Conservation (phyloP, 2,329 filamentous ascomycete genomes). For the Albifimbria verrucaria region DNA sequence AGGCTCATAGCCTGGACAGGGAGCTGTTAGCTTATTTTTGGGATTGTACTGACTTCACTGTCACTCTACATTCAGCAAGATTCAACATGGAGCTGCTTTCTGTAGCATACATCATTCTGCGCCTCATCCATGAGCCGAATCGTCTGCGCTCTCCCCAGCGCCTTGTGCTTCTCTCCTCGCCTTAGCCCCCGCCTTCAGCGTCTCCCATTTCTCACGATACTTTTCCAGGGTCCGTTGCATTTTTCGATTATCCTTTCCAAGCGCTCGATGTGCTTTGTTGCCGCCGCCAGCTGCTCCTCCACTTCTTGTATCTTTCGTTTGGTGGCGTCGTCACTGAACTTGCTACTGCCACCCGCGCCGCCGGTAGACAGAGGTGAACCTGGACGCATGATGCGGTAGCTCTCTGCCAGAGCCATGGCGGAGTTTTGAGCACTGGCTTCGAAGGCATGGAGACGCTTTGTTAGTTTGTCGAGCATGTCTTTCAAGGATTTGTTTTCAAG, state of each 20-base stretch:
- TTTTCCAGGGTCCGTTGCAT: slow-evolving; percentile 54
- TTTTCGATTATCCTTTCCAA: slow-evolving; percentile 61
- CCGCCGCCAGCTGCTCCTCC: slow-evolving; percentile 60
- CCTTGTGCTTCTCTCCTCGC: slow-evolving; percentile 45
- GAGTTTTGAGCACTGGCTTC: slow-evolving; percentile 89
- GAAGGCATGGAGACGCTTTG: slow-evolving; percentile 85
- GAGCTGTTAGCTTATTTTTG: no score
- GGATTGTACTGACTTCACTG: no score
- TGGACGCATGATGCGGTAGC: slow-evolving; percentile 61
- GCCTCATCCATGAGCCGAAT: slow-evolving; percentile 17
- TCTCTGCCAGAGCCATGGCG: slow-evolving; percentile 82
- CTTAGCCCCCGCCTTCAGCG: slow-evolving; percentile 59
- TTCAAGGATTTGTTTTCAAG: slow-evolving; percentile 87
- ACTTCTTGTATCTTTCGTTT: slow-evolving; percentile 57
- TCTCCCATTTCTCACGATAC: slow-evolving; percentile 60
- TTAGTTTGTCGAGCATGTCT: slow-evolving; percentile 79
- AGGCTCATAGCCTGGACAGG: no score
- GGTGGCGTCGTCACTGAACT: slow-evolving; percentile 31
- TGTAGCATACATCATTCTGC: slow-evolving; percentile 9
- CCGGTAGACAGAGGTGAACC: slow-evolving; percentile 44
- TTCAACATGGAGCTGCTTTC: neutral
- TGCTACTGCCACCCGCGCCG: slow-evolving; percentile 13
- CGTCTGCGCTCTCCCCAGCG: slow-evolving; percentile 30
- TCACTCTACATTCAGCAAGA: no score
- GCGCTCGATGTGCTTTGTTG: slow-evolving; percentile 59